These are phyloP conservation scores for Fomitopsis pinicola DNA, from an alignment of 1,284 basidiomycete genomes.

Conservation along the genomic window DNA sequence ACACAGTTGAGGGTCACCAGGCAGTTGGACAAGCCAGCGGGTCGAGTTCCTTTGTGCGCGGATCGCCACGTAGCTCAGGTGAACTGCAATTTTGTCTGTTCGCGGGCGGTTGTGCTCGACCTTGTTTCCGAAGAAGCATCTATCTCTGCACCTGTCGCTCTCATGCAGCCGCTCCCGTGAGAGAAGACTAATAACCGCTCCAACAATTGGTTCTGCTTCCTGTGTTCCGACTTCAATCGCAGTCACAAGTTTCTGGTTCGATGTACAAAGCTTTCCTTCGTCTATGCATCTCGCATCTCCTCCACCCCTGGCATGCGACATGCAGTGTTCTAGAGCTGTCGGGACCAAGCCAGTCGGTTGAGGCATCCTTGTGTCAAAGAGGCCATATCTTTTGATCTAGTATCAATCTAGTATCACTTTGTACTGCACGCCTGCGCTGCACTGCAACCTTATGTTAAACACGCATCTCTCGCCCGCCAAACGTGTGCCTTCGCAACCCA, in stretches of 20 bases:
- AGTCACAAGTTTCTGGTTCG: background rate
- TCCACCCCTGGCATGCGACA: background rate
- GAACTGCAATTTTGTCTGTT: background rate
- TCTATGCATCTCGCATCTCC: background rate
- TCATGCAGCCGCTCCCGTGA: background rate
- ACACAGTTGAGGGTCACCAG: background rate
- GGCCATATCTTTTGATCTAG: background rate
- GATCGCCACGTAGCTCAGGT: background rate
- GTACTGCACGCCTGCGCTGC: background rate
- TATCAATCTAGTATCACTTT: background rate
- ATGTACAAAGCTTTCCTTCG: background rate
- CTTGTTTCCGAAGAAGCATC: background rate
- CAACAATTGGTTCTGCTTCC: background rate
- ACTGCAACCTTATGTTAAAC: background rate
- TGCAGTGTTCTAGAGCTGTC: background rate
- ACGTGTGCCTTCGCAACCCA: background rate
- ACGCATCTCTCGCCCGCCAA: background rate
- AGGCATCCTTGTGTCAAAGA: background rate
- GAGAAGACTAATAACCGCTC: background rate
- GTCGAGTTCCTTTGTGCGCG: background rate
- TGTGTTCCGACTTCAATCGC: background rate
- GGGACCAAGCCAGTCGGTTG: background rate
- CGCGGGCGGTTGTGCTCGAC: background rate
- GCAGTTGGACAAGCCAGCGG: background rate
- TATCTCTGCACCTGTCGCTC: background rate